A percentile compares a stretch with the other conserved stretches of the same genome.
These are phyloP conservation scores for Lathyrus sativus DNA, from an alignment of 306 rosid species.

Conservation along the genomic window DNA sequence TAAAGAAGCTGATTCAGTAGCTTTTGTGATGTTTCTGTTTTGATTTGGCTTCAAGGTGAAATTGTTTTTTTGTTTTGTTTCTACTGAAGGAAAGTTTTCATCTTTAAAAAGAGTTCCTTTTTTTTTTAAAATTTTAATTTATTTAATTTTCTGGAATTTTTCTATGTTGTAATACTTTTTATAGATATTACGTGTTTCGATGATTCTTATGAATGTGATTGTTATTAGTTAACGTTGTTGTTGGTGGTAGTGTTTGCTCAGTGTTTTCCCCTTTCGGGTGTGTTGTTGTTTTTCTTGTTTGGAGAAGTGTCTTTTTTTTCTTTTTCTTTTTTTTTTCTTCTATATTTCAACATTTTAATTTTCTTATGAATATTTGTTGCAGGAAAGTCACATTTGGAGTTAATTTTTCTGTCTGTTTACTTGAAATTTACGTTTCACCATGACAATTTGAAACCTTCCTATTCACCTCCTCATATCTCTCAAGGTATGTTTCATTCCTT, in stretches of 20 bases:
- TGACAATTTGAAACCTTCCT: slow-evolving; percentile 41
- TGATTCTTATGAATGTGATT: slow-evolving; percentile 1
- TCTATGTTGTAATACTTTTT: neutral
- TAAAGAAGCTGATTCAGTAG: neutral
- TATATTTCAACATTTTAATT: neutral
- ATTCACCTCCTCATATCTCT: slow-evolving; percentile 29
- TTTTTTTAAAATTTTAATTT: neutral
- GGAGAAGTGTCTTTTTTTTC: slow-evolving; percentile 37
- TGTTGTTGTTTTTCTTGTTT: slow-evolving; percentile 45
- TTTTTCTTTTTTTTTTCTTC: neutral
- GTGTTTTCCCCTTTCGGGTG: slow-evolving; percentile 31
- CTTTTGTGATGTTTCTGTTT: neutral
- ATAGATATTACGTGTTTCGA: neutral
- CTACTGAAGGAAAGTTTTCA: slow-evolving; percentile 7
- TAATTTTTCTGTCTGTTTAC: slow-evolving; percentile 42
- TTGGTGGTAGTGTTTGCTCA: slow-evolving; percentile 7
- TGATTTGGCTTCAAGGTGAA: neutral
- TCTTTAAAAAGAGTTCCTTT: neutral
- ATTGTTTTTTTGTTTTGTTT: slow-evolving; percentile 19
- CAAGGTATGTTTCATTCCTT: slow-evolving; percentile 36
- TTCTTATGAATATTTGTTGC: slow-evolving; percentile 35
- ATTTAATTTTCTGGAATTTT: neutral
- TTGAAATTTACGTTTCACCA: slow-evolving; percentile 57
- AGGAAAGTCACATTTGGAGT: slow-evolving; percentile 35
- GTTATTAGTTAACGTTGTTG: neutral